Evolutionary conservation across 2,329 filamentous ascomycete species (phyloP), one percentile per base, ranked within the genome.

Genomic region (Talaromyces sp.): DNA sequence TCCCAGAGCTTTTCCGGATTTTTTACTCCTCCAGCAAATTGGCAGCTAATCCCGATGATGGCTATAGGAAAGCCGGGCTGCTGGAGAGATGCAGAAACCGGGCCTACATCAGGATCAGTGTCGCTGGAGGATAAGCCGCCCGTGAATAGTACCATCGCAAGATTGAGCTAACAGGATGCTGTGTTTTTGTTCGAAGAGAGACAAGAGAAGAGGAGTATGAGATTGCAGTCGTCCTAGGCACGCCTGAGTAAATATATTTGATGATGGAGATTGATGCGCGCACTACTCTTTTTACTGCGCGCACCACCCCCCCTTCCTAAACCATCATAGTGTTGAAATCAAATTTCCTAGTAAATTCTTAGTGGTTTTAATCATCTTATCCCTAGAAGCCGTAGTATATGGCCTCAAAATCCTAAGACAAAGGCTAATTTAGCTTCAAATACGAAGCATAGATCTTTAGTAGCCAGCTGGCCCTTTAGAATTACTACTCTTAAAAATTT

Each of bases 31-130:
- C 66, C 66, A 16, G 68, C 61, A 47, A 68, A 65, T 16, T 66
- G 61, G 59, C 66, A 66, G 16, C 59, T 57, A 56, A 66, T 61
- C 58, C 68, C 68, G 61, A 69, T 57, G 44, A 69, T 59, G 31
- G 67, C 68, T 30, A 68, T 67, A 12, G 67, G 67, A 10, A 57
- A 16, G 30, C 30, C 36, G 36, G 36, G 36, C 5, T 40, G 36
- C 36, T 40, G 36, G 36, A 40, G 36, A 40, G 36, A 40, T 40
- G 36, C 36, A 40, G 36, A 40, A 40, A n/a, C 36, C 16, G 36
- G 36, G 36, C 36, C 36, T 8, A n/a, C 36, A 40, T 40, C 36
- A 40, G 36, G 36, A 40, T n/a, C 36, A 40, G 36, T 40, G 36
- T 40, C 36, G 36, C 36, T 40, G 36, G 10, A 12, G 36, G 36